Evolutionary conservation across 352 stramenopile species (phyloP).

Genomic region (Globisporangium radiosum): DNA sequence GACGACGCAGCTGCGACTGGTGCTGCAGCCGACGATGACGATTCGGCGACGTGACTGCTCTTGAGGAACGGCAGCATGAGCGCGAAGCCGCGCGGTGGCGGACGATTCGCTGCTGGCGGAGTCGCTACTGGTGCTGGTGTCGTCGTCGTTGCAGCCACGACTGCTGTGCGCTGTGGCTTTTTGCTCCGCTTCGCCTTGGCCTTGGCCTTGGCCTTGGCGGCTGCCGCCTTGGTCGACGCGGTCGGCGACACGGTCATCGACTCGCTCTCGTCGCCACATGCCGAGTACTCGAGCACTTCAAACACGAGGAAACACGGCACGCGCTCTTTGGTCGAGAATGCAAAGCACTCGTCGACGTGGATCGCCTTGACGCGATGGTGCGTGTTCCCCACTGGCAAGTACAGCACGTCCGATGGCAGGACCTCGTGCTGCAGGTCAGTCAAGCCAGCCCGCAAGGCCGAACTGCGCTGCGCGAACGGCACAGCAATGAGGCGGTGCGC

Average conservation of each 20-base stretch:
- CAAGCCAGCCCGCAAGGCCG: constrained; percentile 40
- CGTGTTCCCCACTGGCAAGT: constrained; percentile 70
- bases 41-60: constrained; percentile 13
- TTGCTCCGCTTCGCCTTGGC: constrained; percentile 18
- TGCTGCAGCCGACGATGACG: background rate
- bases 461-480: constrained; percentile 36
- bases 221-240: constrained; percentile 10
- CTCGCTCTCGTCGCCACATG: constrained; percentile 7
- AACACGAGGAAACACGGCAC: constrained; percentile 80
- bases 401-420: constrained; percentile 70
- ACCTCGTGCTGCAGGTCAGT: constrained; percentile 39
- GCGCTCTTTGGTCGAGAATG: constrained; percentile 80
- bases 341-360: constrained; percentile 70
- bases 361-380: constrained; percentile 72
- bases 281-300: constrained; percentile 73
- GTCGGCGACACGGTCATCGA: background rate
- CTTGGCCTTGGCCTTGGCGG: background rate
- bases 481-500: constrained; percentile 55
- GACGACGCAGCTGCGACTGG: background rate
- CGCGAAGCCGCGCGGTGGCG: constrained; percentile 30
- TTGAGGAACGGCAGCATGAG: constrained; percentile 55
- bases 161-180: constrained; percentile 2
- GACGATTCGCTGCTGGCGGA: constrained; percentile 4
- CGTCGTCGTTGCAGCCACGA: background rate
- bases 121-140: background rate